Evolutionary conservation across 768 basidiomycete genomes (phyloP).

Genomic region (Boletus rubropictus): DNA sequence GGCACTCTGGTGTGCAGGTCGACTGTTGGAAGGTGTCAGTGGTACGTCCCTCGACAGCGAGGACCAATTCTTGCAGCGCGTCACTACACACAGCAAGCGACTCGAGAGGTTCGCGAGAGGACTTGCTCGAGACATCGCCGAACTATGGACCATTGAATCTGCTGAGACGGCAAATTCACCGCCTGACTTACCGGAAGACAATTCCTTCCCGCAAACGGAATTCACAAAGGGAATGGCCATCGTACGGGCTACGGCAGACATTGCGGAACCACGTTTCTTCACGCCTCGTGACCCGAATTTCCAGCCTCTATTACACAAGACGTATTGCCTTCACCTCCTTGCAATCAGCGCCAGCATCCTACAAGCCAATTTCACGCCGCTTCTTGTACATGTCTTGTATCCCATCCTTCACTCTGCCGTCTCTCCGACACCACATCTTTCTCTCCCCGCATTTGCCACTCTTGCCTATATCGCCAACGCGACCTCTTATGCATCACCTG

Average conservation of each 20-base stretch:
- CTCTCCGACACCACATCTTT: constrained; percentile 61
- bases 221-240: constrained; percentile 60
- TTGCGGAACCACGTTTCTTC: constrained; percentile 34
- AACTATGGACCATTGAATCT: constrained; percentile 60
- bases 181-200: constrained; percentile 17
- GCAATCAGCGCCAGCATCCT: constrained; percentile 67
- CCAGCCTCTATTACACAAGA: constrained; percentile 65
- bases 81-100: constrained; percentile 36
- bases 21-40: constrained; percentile 68
- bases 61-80: not conserved
- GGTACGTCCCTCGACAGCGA: constrained; percentile 38
- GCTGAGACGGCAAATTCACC: constrained; percentile 22
- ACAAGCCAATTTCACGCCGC: constrained; percentile 60
- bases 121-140: constrained; percentile 57
- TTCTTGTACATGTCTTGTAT: constrained; percentile 78
- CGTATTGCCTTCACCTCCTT: constrained; percentile 69
- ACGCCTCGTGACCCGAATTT: constrained; percentile 25
- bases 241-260: constrained; percentile 53
- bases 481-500: constrained; percentile 83
- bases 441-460: constrained; percentile 69
- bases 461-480: constrained; percentile 65
- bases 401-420: constrained; percentile 82
- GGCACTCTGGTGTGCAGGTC: constrained; percentile 81
- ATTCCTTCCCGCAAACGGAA: constrained; percentile 46
- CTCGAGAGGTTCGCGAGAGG: constrained; percentile 61